Conservation (phyloP, 1,284 basidiomycete genomes). For the Irpex sp. region DNA sequence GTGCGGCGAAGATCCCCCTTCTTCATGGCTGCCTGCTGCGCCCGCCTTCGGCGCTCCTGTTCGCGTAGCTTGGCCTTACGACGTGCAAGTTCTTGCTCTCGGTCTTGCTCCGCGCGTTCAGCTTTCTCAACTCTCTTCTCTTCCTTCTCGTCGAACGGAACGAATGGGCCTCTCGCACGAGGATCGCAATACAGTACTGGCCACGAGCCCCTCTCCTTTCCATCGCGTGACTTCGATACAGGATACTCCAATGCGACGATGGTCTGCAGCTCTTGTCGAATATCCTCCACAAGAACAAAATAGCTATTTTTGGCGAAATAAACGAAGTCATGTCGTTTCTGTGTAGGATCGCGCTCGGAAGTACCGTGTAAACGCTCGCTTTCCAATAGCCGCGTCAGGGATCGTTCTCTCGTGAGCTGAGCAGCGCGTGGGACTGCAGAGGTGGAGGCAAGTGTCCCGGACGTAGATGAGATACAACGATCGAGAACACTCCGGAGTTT, state of each 20-base stretch:
- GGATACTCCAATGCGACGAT: slow-evolving; percentile 67
- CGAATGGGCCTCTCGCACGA: slow-evolving; percentile 64
- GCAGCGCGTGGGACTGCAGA: slow-evolving; percentile 22
- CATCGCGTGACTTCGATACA: slow-evolving; percentile 45
- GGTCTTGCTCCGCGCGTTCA: slow-evolving; percentile 49
- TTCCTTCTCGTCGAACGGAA: slow-evolving; percentile 70
- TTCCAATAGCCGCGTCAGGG: slow-evolving; percentile 71
- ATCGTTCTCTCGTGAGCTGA: slow-evolving; percentile 29
- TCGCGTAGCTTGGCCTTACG: slow-evolving; percentile 33
- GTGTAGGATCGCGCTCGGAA: slow-evolving; percentile 87
- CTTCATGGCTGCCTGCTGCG: slow-evolving; percentile 33
- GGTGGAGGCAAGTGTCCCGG: slow-evolving; percentile 19
- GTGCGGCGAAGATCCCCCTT: slow-evolving; percentile 66
- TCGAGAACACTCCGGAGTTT: slow-evolving; percentile 73
- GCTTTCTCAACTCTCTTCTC: slow-evolving; percentile 58
- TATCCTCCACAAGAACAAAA: slow-evolving; percentile 91
- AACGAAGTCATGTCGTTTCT: slow-evolving; percentile 82
- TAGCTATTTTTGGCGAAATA: slow-evolving; percentile 83
- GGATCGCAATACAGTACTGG: slow-evolving; percentile 74
- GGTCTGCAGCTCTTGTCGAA: slow-evolving; percentile 74
- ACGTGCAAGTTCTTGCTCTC: slow-evolving; percentile 39
- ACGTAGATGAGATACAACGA: slow-evolving; percentile 44
- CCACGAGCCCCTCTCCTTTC: slow-evolving; percentile 53
- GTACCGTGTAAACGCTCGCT: slow-evolving; percentile 88
- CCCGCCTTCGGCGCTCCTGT: slow-evolving; percentile 31